Percentiles rank a stretch among this genome's conserved stretches.
phyloP scores from a whole-genome alignment of 2,329 filamentous ascomycete species.

The Metarhizium humberi region DNA sequence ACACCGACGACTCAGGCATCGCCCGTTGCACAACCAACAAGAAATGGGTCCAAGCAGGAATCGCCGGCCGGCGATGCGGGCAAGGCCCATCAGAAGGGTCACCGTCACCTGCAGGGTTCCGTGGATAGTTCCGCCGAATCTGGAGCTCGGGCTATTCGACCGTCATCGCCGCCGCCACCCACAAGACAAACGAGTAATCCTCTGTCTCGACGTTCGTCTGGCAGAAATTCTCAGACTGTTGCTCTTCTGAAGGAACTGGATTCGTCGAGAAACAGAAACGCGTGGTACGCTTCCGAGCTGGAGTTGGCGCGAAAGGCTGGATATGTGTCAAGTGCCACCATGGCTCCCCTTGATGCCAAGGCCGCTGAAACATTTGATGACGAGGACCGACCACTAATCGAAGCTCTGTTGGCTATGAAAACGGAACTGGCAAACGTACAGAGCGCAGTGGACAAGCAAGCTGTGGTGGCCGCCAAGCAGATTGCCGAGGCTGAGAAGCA shows the following conservation, averaged over 20 bases:
- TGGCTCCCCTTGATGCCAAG: constrained; percentile 68
- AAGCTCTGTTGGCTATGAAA: constrained; percentile 86
- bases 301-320: constrained; percentile 85
- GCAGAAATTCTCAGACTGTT: constrained; percentile 57
- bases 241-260: constrained; percentile 82
- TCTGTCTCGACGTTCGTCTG: constrained; percentile 49
- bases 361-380: constrained; percentile 75
- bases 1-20: constrained; percentile 46
- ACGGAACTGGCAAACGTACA: constrained; percentile 85
- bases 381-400: constrained; percentile 83
- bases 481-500: constrained; percentile 94
- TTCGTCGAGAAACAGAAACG: constrained; percentile 73
- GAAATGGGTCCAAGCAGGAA: constrained; percentile 28
- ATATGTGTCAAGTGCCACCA: constrained; percentile 63
- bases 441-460: constrained; percentile 79
- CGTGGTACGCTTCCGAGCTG: constrained; percentile 94
- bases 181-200: constrained; percentile 48
- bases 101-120: constrained; percentile 48
- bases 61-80: constrained; percentile 15
- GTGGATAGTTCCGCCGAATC: constrained; percentile 60
- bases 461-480: constrained; percentile 72
- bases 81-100: constrained; percentile 25
- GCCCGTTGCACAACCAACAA: constrained; percentile 36
- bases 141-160: constrained; percentile 34
- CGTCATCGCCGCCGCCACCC: constrained; percentile 50